Percentiles rank a stretch among this genome's conserved stretches.
Evolutionary conservation across 306 rosid genomes (phyloP).

Genomic region (Casuarina equisetifolia): DNA sequence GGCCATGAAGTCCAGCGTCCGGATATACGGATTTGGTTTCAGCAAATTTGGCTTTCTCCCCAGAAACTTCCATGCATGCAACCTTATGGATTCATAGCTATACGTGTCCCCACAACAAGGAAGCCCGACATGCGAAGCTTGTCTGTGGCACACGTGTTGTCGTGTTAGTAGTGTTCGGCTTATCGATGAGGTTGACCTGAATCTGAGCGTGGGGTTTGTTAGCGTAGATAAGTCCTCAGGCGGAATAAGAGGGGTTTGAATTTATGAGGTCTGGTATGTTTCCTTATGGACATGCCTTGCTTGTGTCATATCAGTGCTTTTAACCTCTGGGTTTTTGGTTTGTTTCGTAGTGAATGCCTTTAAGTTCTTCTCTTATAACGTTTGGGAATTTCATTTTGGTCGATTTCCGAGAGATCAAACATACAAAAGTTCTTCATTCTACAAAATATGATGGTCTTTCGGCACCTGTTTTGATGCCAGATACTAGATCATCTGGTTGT

Average conservation of each 20-base stretch:
- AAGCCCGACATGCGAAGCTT: slow-evolving; percentile 50
- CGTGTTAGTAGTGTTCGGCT: neutral
- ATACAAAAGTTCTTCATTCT: too few relatives aligned
- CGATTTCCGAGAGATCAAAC: neutral
- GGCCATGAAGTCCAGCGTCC: slow-evolving; percentile 16
- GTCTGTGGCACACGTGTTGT: slow-evolving; percentile 34
- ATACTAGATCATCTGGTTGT: neutral
- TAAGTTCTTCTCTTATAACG: neutral
- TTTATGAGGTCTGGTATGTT: slow-evolving; percentile 30
- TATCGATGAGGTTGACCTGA: neutral
- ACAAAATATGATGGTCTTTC: too few relatives aligned
- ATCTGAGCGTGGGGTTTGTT: neutral
- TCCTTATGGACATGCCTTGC: slow-evolving; percentile 37
- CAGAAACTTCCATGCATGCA: neutral
- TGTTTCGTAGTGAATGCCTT: neutral
- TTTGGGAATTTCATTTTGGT: neutral
- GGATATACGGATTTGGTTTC: slow-evolving; percentile 15
- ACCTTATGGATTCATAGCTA: neutral
- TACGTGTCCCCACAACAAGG: slow-evolving; percentile 48
- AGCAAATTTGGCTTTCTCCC: slow-evolving; percentile 22
- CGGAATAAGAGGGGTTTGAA: slow-evolving; percentile 17
- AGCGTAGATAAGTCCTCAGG: neutral
- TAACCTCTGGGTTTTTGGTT: neutral
- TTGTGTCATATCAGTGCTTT: slow-evolving; percentile 30
- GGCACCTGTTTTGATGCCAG: too few relatives aligned